Evolutionary conservation across 345 rosid species (phyloP), one percentile per base, ranked within the genome.

Genomic region (Murraya koenigii): DNA sequence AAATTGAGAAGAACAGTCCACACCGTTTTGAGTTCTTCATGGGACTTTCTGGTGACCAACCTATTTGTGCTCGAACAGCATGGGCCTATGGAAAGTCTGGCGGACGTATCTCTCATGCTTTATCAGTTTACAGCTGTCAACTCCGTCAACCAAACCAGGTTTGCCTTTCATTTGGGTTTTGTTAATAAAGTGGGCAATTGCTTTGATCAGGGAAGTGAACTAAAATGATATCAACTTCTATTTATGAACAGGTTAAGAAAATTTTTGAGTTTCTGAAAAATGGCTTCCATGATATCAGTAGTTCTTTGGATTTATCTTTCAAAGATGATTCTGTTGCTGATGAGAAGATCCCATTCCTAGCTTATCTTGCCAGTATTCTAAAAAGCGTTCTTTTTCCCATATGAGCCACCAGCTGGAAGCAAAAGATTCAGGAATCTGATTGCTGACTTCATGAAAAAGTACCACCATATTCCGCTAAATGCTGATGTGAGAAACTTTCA

Each of bases 31-130:
- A 95, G 85, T 95, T 95, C 84, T 95, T 93, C 83, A 93, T 95
- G 99, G 99, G 98, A 80, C 96, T 90, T 77, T 85, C 93, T 41
- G 95, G 92, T 77, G 99, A 95, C 85, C 93, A 91, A 83, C 98
- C 97, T 69, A 89, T 95, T 74, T 95, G 98, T 90, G 99, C 99
- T 82, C 93, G 99, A 80, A 93, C 99, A 74, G 98, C 99, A 76
- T 93, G 99, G 99, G 99, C 99, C 35, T 95, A 95, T 81, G 98
- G 96, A 75, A 88, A 90, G 80, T 88, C 94, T 77, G 97, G 98
- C 79, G 98, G 98, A 63, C 89, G 91, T 69, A 95, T 95, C 74
- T 93, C 98, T 72, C 98, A 95, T 90, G 98, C 97, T 84, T 86
- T 95, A 80, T 95, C 98, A 64, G 98, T 95, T 73, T 95, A 91